Conservation (phyloP, 192 early-diverging fungal species). For the Mortierella alpina region DNA sequence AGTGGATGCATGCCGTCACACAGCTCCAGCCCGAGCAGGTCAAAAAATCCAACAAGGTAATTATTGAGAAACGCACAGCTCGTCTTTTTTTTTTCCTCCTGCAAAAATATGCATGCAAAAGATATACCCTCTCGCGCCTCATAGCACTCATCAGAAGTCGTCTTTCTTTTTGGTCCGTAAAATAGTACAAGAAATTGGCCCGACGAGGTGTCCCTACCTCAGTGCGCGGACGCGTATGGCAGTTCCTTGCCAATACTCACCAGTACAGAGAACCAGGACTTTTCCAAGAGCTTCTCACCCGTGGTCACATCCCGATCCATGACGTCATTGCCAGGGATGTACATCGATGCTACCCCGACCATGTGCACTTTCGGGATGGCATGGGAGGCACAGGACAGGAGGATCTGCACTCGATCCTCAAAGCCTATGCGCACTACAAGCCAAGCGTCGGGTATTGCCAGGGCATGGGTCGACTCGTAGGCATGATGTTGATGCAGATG, state of each 20-base stretch:
- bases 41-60: slow-evolving; percentile 52
- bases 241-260: slow-evolving; percentile 64
- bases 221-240: slow-evolving; percentile 78
- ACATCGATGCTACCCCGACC: slow-evolving; percentile 90
- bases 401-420: slow-evolving; percentile 82
- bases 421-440: slow-evolving; percentile 91
- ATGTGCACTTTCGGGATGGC: slow-evolving; percentile 78
- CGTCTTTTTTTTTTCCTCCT: not conserved
- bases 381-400: slow-evolving; percentile 76
- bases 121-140: not conserved
- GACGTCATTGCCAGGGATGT: slow-evolving; percentile 94
- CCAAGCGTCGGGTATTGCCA: slow-evolving; percentile 92
- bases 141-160: not conserved
- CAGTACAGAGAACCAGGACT: slow-evolving; percentile 60
- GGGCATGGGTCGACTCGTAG: slow-evolving; percentile 94
- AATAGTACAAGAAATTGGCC: slow-evolving; percentile 77
- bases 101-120: not conserved
- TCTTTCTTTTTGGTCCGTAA: slow-evolving; percentile 3
- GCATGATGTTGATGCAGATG: slow-evolving; percentile 91
- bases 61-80: too few species aligned
- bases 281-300: slow-evolving; percentile 52
- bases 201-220: slow-evolving; percentile 76
- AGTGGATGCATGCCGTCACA: slow-evolving; percentile 51
- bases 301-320: slow-evolving; percentile 72
- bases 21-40: slow-evolving; percentile 44